Evolutionary conservation across 169 alveolate genomes (phyloP), one percentile per base, ranked within the genome.

Genomic region (Eimeria necatrix): DNA sequence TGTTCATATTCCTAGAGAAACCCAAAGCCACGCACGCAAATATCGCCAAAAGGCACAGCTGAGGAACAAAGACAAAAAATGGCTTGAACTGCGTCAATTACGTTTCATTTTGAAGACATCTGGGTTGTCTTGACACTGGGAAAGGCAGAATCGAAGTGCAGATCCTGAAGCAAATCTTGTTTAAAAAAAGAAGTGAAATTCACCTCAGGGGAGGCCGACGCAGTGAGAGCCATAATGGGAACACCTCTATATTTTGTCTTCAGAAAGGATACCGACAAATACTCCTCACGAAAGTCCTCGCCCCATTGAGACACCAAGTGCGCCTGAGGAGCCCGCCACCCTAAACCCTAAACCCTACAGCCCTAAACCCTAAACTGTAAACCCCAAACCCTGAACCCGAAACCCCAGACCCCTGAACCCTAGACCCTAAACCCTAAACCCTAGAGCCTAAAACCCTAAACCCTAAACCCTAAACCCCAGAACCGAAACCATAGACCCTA

Each of bases 291-390:
- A 94, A 99, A 99, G 90, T 99, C 99, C 94, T 99, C 98, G 8
- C 99, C 99, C 99, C 99, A 99, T 95, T 99, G 97, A 74, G 98
- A 96, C 4, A 98, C 99, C 95, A 99, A 98, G 96, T 98, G 99
- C 6, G 98, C 99, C 94, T 98, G 99, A 97, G 97, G 98, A 32
- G 0, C 41, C 41, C 41, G 41, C 41, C 68, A 56, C 12, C 2
- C 68, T 12, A 56, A 56, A 56, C 68, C 2, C 12, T 16, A n/a
- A 98, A 96, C 20, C 97, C 98, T 94, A 98, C 97, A 93, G 20
- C 80, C 80, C 49, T 70, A 20, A 56, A 56, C 68, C 68, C 68
- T 56, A 2, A 56, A 68, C 78, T 10, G 32, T n/a, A 68, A 14
- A 16, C 78, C 78, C 12, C 41, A 68, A 68, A 68, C 78, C 32